These are phyloP conservation scores for Leccinum pallidistipes DNA, from an alignment of 1,284 basidiomycete genomes.

Conservation along the genomic window DNA sequence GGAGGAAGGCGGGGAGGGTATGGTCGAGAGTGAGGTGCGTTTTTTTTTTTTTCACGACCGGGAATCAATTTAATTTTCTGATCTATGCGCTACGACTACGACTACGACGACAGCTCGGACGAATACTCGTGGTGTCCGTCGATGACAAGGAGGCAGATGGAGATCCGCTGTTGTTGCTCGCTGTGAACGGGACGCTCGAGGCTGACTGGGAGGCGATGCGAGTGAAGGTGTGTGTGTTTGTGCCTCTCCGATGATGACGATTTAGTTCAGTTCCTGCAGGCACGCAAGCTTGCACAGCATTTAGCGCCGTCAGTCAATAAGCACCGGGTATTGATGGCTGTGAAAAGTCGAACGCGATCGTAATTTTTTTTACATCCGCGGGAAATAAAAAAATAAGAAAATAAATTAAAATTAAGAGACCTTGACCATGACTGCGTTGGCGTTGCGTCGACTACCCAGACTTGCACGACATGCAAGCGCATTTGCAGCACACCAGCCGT, in stretches of 20 bases:
- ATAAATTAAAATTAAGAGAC: not conserved
- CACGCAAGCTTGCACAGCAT: slow-evolving; percentile 47
- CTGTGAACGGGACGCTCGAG: slow-evolving; percentile 57
- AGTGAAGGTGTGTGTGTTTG: slow-evolving; percentile 47
- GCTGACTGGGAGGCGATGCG: slow-evolving; percentile 66
- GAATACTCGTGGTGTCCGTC: slow-evolving; percentile 65
- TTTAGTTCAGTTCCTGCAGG: slow-evolving; percentile 39
- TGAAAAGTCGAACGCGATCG: slow-evolving; percentile 25
- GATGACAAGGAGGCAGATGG: slow-evolving; percentile 36
- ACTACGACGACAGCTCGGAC: slow-evolving; percentile 53
- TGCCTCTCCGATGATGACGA: not conserved
- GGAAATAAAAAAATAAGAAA: slow-evolving; percentile 17
- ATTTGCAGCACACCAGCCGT: slow-evolving; percentile 24
- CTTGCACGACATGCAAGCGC: slow-evolving; percentile 23
- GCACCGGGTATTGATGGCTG: slow-evolving; percentile 34
- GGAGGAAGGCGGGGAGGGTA: slow-evolving; percentile 45
- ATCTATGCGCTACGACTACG: slow-evolving; percentile 2
- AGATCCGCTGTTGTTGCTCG: slow-evolving; percentile 64
- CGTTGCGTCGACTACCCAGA: slow-evolving; percentile 11
- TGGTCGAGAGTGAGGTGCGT: slow-evolving; percentile 72
- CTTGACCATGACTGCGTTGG: slow-evolving; percentile 26
- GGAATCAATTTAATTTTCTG: not conserved
- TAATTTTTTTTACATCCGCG: slow-evolving; percentile 16
- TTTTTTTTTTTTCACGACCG: not conserved
- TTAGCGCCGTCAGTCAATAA: slow-evolving; percentile 43